Conservation (phyloP, 2,329 filamentous ascomycete species). For the Dothidotthia symphoricarpi region DNA sequence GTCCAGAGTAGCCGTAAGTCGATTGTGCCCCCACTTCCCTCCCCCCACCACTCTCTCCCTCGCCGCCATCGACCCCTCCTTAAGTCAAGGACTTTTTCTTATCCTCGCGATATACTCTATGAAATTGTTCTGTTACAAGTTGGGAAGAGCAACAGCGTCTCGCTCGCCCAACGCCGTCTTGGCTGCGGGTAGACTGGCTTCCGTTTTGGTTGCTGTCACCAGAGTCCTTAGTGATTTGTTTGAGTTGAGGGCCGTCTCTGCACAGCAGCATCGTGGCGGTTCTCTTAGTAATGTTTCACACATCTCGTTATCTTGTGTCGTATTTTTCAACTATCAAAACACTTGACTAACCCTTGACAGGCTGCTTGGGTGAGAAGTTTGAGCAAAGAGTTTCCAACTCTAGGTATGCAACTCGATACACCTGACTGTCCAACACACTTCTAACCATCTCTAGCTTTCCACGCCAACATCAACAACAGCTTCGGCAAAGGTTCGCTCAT, state of each 20-base stretch:
- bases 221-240: slow-evolving; percentile 77
- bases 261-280: slow-evolving; percentile 65
- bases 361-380: slow-evolving; percentile 88
- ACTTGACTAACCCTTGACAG: slow-evolving; percentile 51
- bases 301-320: slow-evolving; percentile 49
- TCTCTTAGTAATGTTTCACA: slow-evolving; percentile 99
- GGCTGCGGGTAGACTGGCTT: slow-evolving; percentile 66
- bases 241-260: slow-evolving; percentile 92
- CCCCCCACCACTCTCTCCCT: slow-evolving; percentile 52
- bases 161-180: slow-evolving; percentile 63
- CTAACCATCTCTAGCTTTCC: slow-evolving; percentile 63
- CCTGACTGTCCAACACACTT: not conserved
- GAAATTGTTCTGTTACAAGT: slow-evolving; percentile 96
- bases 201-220: slow-evolving; percentile 88
- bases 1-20: slow-evolving; percentile 90
- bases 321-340: slow-evolving; percentile 17
- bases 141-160: slow-evolving; percentile 89
- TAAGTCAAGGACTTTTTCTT: slow-evolving; percentile 86
- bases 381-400: slow-evolving; percentile 87
- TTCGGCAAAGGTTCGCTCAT: slow-evolving; percentile 97
- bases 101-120: slow-evolving; percentile 50
- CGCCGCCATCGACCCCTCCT: slow-evolving; percentile 59
- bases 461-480: slow-evolving; percentile 89
- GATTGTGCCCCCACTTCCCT: slow-evolving; percentile 2
- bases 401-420: slow-evolving; percentile 49